These are phyloP conservation scores for Cercospora nicotianae DNA, from an alignment of 2,329 filamentous ascomycete genomes.

Conservation along the genomic window DNA sequence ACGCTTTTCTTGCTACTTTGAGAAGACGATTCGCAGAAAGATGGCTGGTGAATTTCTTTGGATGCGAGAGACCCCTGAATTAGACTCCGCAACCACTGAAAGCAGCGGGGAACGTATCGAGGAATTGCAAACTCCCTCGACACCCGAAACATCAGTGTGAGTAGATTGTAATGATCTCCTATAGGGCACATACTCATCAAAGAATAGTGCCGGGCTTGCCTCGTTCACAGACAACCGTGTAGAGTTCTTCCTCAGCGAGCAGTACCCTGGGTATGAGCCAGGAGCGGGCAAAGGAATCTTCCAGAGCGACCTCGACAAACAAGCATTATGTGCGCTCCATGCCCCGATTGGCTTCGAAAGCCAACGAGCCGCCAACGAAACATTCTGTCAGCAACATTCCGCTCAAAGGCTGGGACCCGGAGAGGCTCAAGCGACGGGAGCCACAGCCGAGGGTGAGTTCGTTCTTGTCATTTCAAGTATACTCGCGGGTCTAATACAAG, in stretches of 20 bases:
- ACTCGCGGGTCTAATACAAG: neutral
- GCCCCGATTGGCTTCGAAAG: constrained; percentile 3
- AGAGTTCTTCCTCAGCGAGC: neutral
- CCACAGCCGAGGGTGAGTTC: neutral
- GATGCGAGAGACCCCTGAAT: neutral
- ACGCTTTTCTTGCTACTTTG: neutral
- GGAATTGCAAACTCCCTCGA: neutral
- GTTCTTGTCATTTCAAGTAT: neutral
- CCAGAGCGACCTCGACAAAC: neutral
- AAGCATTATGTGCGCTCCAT: neutral
- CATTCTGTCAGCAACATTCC: neutral
- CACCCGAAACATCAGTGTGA: neutral
- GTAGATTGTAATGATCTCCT: no score
- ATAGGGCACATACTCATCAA: neutral
- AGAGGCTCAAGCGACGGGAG: neutral
- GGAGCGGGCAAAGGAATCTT: neutral
- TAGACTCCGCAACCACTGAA: neutral
- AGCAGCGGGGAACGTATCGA: neutral
- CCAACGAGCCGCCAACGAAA: neutral
- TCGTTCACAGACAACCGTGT: neutral
- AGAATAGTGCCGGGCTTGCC: neutral
- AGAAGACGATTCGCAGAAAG: neutral
- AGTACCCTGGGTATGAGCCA: constrained; percentile 3
- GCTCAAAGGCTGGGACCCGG: neutral
- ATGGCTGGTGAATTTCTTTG: neutral